Evolutionary conservation across 352 stramenopile species (phyloP).

Genomic region (Thraustochytrium sp.): DNA sequence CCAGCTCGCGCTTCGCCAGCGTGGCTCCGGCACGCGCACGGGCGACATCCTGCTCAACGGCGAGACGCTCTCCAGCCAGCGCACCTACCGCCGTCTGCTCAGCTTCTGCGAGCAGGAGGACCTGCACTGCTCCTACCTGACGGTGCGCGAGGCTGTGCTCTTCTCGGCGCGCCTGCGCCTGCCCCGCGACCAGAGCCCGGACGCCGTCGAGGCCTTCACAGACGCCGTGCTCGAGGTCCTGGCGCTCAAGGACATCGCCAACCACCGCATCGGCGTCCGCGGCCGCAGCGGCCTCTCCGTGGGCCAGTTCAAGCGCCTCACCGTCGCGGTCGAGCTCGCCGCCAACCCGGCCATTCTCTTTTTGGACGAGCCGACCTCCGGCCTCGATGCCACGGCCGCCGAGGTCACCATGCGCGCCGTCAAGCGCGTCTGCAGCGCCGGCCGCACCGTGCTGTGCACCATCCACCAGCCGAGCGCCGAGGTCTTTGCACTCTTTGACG

Average conservation of each 20-base stretch:
- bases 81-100: slow-evolving; percentile 71
- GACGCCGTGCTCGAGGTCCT: slow-evolving; percentile 46
- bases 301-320: not conserved
- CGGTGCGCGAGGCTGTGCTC: slow-evolving; percentile 74
- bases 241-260: not conserved
- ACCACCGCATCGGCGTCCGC: not conserved
- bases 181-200: slow-evolving; percentile 53
- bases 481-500: slow-evolving; percentile 65
- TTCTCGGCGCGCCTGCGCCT: slow-evolving; percentile 81
- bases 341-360: slow-evolving; percentile 61
- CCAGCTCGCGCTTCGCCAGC: slow-evolving; percentile 83
- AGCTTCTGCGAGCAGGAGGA: slow-evolving; percentile 86
- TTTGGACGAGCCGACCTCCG: slow-evolving; percentile 64
- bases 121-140: slow-evolving; percentile 68
- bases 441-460: slow-evolving; percentile 59
- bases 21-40: slow-evolving; percentile 60
- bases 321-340: slow-evolving; percentile 60
- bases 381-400: slow-evolving; percentile 58
- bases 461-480: slow-evolving; percentile 64
- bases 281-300: not conserved
- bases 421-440: slow-evolving; percentile 60
- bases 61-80: slow-evolving; percentile 67
- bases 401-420: slow-evolving; percentile 64
- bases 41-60: slow-evolving; percentile 62
- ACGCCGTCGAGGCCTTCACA: slow-evolving; percentile 58